These are phyloP conservation scores for Penicillium sp. DNA, from an alignment of 2,329 filamentous ascomycete species.

Conservation along the genomic window DNA sequence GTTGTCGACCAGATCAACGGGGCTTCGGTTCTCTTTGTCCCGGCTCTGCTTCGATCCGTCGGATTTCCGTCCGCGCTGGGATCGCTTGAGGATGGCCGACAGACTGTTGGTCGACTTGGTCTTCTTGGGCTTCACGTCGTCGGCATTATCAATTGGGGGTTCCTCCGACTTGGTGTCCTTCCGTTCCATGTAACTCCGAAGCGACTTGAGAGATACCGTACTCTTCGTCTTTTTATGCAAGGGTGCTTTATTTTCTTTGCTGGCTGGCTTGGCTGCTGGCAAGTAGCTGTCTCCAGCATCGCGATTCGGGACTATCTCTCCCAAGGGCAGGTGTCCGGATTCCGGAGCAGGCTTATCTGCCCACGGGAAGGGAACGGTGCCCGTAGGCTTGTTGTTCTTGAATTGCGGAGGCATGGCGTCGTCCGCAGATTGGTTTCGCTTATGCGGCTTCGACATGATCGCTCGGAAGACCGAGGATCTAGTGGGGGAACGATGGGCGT, in stretches of 20 bases:
- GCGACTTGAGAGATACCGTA: conserved; percentile 59
- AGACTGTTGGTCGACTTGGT: conserved; percentile 84
- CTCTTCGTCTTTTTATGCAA: conserved; percentile 62
- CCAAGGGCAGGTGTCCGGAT: conserved; percentile 41
- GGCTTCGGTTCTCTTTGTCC: conserved; percentile 84
- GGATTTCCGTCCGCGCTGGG: conserved; percentile 70
- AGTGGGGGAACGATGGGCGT: conserved; percentile 41
- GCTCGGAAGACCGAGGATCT: conserved; percentile 59
- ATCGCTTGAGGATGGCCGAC: conserved; percentile 75
- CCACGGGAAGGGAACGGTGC: conserved; percentile 48
- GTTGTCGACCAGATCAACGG: conserved; percentile 55
- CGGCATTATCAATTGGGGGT: conserved; percentile 39
- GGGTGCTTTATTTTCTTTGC: conserved; percentile 42
- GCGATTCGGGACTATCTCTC: conserved; percentile 48
- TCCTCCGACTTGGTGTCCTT: conserved; percentile 48
- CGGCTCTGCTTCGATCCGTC: conserved; percentile 60
- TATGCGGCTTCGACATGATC: conserved; percentile 59
- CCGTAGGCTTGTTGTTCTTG: conserved; percentile 52
- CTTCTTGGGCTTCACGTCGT: conserved; percentile 65
- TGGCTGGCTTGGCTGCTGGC: conserved; percentile 46
- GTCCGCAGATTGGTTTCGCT: conserved; percentile 52
- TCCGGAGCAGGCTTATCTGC: conserved; percentile 57
- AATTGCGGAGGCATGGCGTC: conserved; percentile 33
- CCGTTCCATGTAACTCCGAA: conserved; percentile 55
- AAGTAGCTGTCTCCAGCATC: conserved; percentile 37